Percentiles rank a stretch among this genome's conserved stretches.
Conservation (phyloP, 345 rosid species). For the Eucalyptus virginea region DNA sequence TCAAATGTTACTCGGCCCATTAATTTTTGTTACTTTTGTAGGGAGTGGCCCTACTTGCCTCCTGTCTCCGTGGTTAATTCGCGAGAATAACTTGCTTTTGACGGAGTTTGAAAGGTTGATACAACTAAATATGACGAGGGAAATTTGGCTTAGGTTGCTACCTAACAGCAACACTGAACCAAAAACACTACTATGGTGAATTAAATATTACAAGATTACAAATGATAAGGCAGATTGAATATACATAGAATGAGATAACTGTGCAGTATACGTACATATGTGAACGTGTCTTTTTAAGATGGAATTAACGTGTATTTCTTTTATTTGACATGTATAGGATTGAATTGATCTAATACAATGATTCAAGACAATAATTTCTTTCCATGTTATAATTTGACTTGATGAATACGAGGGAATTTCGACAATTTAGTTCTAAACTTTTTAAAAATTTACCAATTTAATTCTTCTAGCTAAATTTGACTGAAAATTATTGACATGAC, state of each 20-base stretch:
- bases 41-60: neutral
- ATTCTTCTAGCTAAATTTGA: no score
- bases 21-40: neutral
- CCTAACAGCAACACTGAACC: neutral
- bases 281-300: neutral
- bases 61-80: no score
- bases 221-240: neutral
- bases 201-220: neutral
- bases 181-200: neutral
- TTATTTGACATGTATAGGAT: neutral
- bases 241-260: neutral
- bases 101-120: neutral
- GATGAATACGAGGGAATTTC: neutral
- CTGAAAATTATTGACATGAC: accelerated
- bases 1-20: neutral
- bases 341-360: neutral
- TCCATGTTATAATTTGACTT: neutral
- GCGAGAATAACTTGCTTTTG: neutral
- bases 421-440: accelerated
- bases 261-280: neutral
- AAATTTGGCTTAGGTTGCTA: neutral
- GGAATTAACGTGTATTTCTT: neutral
- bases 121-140: neutral
- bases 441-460: no score
- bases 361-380: neutral